These are phyloP conservation scores for Monosporascus sp. DNA, from an alignment of 2,329 filamentous ascomycete genomes.

Conservation along the genomic window DNA sequence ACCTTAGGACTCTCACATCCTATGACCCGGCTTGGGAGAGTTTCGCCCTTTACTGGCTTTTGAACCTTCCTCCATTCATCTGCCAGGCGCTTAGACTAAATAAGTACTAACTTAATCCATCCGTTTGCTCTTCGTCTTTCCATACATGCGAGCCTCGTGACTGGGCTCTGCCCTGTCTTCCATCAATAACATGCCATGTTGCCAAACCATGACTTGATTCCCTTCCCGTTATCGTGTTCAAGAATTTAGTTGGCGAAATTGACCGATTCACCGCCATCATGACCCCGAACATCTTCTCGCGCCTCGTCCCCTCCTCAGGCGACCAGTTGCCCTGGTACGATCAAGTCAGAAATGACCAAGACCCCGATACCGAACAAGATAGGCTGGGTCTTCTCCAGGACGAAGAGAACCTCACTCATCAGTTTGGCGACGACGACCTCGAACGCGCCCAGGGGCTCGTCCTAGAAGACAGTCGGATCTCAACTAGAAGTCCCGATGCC, in stretches of 20 bases:
- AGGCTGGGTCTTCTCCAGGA: slow-evolving; percentile 41
- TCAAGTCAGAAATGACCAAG: slow-evolving; percentile 39
- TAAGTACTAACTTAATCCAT: background rate
- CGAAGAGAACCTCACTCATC: slow-evolving; percentile 48
- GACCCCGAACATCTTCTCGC: slow-evolving; percentile 45
- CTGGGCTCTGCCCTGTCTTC: background rate
- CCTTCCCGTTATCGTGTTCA: background rate
- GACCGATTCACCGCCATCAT: slow-evolving; percentile 26
- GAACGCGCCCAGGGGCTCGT: slow-evolving; percentile 38
- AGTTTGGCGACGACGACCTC: slow-evolving; percentile 47
- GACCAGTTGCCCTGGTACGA: slow-evolving; percentile 45
- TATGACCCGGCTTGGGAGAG: too few species aligned
- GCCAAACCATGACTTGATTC: background rate
- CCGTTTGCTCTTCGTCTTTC: background rate
- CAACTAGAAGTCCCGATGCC: slow-evolving; percentile 32
- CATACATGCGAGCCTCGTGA: background rate
- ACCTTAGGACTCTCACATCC: too few species aligned
- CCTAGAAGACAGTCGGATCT: slow-evolving; percentile 42
- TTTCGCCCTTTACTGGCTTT: background rate
- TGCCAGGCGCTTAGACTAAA: background rate
- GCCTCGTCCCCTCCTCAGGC: slow-evolving; percentile 29
- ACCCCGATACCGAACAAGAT: slow-evolving; percentile 35
- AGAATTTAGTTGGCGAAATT: slow-evolving; percentile 1
- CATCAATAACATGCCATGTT: background rate
- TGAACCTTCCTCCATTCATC: background rate